phyloP scores from a whole-genome alignment of 352 stramenopile species.

The Phytophthora sansomeana region DNA sequence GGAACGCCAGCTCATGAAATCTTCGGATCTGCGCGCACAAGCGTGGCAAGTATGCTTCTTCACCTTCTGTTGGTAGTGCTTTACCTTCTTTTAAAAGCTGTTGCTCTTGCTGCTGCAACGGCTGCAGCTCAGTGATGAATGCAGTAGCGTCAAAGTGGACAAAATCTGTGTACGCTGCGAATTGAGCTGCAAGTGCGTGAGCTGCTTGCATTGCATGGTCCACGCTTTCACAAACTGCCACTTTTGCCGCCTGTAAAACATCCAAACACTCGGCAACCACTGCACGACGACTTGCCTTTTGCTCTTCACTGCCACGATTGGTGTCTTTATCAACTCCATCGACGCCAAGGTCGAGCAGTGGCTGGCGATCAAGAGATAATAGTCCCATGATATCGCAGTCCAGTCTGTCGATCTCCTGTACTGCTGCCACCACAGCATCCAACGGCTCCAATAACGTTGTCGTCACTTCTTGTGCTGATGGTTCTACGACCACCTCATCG shows the following conservation, averaged over 20 bases:
- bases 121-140: constrained; percentile 73
- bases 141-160: constrained; percentile 79
- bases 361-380: constrained; percentile 70
- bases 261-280: constrained; percentile 64
- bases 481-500: constrained; percentile 63
- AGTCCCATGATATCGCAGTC: constrained; percentile 93
- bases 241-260: constrained; percentile 57
- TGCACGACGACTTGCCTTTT: constrained; percentile 16
- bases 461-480: constrained; percentile 76
- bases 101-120: constrained; percentile 45
- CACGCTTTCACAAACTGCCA: constrained; percentile 63
- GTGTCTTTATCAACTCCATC: constrained; percentile 16
- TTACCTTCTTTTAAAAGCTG: constrained; percentile 36
- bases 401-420: constrained; percentile 86
- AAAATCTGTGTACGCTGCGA: constrained; percentile 84
- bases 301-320: background rate
- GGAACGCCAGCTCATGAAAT: constrained; percentile 76
- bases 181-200: constrained; percentile 73
- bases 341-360: constrained; percentile 63
- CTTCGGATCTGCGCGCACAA: constrained; percentile 75
- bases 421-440: constrained; percentile 73
- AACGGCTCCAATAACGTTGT: constrained; percentile 80
- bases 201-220: constrained; percentile 69
- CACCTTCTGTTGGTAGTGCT: constrained; percentile 14
- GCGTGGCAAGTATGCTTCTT: constrained; percentile 44